Conservation (phyloP, 2,329 filamentous ascomycete genomes). For the Curvularia lunata region DNA sequence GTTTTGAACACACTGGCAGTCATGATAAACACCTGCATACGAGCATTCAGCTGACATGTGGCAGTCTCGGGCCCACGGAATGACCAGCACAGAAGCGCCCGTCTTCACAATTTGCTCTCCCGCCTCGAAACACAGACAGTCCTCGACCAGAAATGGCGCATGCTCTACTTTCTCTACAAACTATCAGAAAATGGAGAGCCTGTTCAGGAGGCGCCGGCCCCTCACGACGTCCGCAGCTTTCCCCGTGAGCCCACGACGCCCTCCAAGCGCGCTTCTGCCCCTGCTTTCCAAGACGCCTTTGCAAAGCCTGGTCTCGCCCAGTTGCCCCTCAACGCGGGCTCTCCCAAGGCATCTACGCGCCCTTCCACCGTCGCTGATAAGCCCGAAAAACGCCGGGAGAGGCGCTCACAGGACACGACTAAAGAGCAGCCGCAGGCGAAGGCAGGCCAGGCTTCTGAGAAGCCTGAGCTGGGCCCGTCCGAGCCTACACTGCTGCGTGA, state of each 20-base stretch:
- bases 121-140: slow-evolving; percentile 89
- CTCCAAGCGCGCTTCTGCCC: slow-evolving; percentile 29
- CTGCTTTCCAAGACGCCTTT: slow-evolving; percentile 56
- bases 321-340: slow-evolving; percentile 45
- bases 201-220: slow-evolving; percentile 9
- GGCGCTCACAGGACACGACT: slow-evolving; percentile 29
- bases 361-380: slow-evolving; percentile 29
- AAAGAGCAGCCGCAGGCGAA: slow-evolving; percentile 38
- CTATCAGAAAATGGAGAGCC: slow-evolving; percentile 66
- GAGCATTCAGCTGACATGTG: slow-evolving; percentile 16
- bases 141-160: slow-evolving; percentile 94
- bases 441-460: slow-evolving; percentile 13
- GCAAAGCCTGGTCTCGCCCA: slow-evolving; percentile 53
- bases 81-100: slow-evolving; percentile 72
- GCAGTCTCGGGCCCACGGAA: slow-evolving; percentile 74
- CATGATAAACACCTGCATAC: background rate
- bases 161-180: slow-evolving; percentile 87
- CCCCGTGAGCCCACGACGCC: slow-evolving; percentile 37
- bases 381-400: slow-evolving; percentile 36
- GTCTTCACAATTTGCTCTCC: slow-evolving; percentile 90
- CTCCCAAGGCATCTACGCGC: slow-evolving; percentile 35
- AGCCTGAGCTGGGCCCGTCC: slow-evolving; percentile 40
- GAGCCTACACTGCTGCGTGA: slow-evolving; percentile 64
- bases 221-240: slow-evolving; percentile 24
- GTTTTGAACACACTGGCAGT: background rate